Conservation (phyloP, 2,329 filamentous ascomycete genomes). For the Scedosporium aurantiacum region DNA sequence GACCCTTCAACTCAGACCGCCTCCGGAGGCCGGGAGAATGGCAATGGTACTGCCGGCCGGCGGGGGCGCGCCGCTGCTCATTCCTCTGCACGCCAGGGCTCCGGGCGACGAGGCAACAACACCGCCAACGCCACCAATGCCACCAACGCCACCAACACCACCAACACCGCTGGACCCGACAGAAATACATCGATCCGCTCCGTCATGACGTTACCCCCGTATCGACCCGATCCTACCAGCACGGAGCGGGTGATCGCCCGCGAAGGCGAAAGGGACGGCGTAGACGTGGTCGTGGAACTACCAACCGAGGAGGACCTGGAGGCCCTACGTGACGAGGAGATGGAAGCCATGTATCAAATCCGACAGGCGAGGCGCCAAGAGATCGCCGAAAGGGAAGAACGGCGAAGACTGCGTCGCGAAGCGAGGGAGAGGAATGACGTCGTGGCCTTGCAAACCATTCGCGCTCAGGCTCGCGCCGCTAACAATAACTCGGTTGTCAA, state of each 20-base stretch:
- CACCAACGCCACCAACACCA: conserved; percentile 8
- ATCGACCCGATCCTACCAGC: conserved; percentile 60
- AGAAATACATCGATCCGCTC: conserved; percentile 79
- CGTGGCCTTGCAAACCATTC: conserved; percentile 56
- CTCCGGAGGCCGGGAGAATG: background rate
- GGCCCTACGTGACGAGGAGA: conserved; percentile 69
- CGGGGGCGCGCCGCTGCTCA: background rate
- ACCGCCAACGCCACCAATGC: background rate
- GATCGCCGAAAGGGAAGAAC: conserved; percentile 64
- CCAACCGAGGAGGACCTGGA: conserved; percentile 75
- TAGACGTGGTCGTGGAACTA: conserved; percentile 81
- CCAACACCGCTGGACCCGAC: conserved; percentile 42
- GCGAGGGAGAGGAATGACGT: conserved; percentile 61
- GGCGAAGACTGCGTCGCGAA: conserved; percentile 57
- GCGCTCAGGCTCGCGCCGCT: conserved; percentile 40
- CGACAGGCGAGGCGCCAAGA: conserved; percentile 66
- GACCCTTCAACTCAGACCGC: conserved; percentile 13
- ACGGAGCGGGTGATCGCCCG: conserved; percentile 75
- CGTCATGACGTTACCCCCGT: conserved; percentile 87
- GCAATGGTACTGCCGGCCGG: too few relatives aligned
- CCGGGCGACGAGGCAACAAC: background rate
- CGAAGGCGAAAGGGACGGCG: conserved; percentile 83
- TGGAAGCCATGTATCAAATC: conserved; percentile 88
- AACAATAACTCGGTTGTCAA: conserved; percentile 43
- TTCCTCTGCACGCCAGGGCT: background rate